These are phyloP conservation scores for Ganoderma lingzhi DNA, from an alignment of 1,284 basidiomycete genomes.

Conservation along the genomic window DNA sequence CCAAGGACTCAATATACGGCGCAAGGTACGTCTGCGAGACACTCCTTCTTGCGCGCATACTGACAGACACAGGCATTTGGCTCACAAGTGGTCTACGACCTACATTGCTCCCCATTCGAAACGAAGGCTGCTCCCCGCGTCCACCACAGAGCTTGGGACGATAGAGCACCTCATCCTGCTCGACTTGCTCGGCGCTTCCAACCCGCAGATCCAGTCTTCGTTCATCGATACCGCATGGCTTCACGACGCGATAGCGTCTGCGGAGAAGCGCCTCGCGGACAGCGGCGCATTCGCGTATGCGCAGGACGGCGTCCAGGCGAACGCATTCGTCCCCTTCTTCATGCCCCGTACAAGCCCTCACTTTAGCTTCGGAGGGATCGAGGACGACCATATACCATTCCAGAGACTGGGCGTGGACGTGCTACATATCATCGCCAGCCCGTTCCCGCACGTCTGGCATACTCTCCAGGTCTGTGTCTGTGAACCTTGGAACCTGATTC, in stretches of 20 bases:
- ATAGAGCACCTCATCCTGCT: constrained; percentile 93
- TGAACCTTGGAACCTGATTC: not conserved
- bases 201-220: constrained; percentile 80
- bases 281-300: constrained; percentile 64
- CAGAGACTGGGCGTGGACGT: constrained; percentile 85
- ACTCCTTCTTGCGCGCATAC: not conserved
- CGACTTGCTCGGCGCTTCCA: constrained; percentile 83
- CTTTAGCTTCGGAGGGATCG: constrained; percentile 70
- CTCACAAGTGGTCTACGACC: constrained; percentile 80
- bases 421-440: constrained; percentile 90
- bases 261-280: constrained; percentile 72
- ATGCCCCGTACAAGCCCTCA: constrained; percentile 51
- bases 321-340: constrained; percentile 71
- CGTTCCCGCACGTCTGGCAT: constrained; percentile 96
- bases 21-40: constrained; percentile 66
- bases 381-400: constrained; percentile 97
- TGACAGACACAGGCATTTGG: constrained; percentile 74
- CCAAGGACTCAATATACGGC: constrained; percentile 93
- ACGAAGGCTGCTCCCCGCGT: constrained; percentile 63
- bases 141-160: constrained; percentile 71
- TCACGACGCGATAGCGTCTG: constrained; percentile 75
- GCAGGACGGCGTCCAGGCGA: constrained; percentile 51
- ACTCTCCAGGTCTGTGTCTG: constrained; percentile 63
- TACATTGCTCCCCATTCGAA: constrained; percentile 69
- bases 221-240: constrained; percentile 94